Conservation (phyloP, 2,329 filamentous ascomycete species). For the Epichloe scottii region DNA sequence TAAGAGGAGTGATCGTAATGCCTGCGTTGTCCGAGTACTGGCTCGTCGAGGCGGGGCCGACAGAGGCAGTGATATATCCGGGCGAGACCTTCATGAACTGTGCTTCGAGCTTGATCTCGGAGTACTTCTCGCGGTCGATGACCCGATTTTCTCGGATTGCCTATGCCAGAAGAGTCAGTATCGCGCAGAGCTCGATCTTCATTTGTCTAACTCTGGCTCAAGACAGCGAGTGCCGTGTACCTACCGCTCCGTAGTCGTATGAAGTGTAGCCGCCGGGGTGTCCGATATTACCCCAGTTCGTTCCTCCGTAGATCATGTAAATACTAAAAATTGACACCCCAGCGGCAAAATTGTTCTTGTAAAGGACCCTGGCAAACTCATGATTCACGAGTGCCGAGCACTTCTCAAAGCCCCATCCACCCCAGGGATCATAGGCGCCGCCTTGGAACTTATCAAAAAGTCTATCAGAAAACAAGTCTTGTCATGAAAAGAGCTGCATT, state of each 20-base stretch:
- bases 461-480: background rate
- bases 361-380: constrained; percentile 68
- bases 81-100: constrained; percentile 65
- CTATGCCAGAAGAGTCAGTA: constrained; percentile 1
- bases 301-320: constrained; percentile 71
- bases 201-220: constrained; percentile 8
- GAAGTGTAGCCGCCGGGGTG: constrained; percentile 52
- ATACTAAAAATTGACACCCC: constrained; percentile 57
- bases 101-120: constrained; percentile 62
- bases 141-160: constrained; percentile 56
- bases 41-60: constrained; percentile 36
- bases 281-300: constrained; percentile 73
- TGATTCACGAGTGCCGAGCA: constrained; percentile 55
- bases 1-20: constrained; percentile 49
- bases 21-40: constrained; percentile 38
- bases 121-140: constrained; percentile 63
- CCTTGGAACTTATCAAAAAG: constrained; percentile 47
- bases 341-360: constrained; percentile 61
- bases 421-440: constrained; percentile 63
- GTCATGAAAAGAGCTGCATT: background rate
- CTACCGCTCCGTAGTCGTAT: constrained; percentile 38
- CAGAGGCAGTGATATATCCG: constrained; percentile 49
- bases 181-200: constrained; percentile 8
- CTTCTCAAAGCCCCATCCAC: constrained; percentile 54
- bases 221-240: constrained; percentile 8